Conservation (phyloP, 768 basidiomycete species). For the Pleurotus citrinopileatus region DNA sequence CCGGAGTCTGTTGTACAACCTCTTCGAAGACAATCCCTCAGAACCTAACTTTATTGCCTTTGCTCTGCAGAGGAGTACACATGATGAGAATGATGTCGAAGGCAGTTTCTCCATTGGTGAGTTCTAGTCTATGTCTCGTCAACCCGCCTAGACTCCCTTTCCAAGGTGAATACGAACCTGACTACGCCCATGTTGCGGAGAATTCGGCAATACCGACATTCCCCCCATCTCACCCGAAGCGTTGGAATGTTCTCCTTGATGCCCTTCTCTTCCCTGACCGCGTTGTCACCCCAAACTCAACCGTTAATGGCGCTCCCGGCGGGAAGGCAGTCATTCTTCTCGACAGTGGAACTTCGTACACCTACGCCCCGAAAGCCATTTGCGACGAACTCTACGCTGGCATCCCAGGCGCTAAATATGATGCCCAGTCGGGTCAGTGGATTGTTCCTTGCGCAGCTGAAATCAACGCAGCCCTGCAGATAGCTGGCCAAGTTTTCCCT, state of each 20-base stretch:
- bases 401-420: slow-evolving; percentile 60
- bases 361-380: slow-evolving; percentile 66
- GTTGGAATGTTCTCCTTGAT: slow-evolving; percentile 80
- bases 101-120: slow-evolving; percentile 74
- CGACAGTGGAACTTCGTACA: slow-evolving; percentile 81
- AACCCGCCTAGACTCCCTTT: slow-evolving; percentile 1
- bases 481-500: slow-evolving; percentile 70
- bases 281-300: slow-evolving; percentile 49
- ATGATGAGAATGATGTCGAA: slow-evolving; percentile 50
- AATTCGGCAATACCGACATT: slow-evolving; percentile 67
- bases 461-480: slow-evolving; percentile 76
- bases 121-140: slow-evolving; percentile 14
- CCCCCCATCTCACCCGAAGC: slow-evolving; percentile 57
- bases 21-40: slow-evolving; percentile 63
- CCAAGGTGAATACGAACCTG: slow-evolving; percentile 64
- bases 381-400: slow-evolving; percentile 68
- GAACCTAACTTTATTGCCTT: slow-evolving; percentile 84
- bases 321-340: slow-evolving; percentile 74
- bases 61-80: slow-evolving; percentile 59
- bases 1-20: slow-evolving; percentile 70
- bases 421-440: slow-evolving; percentile 58
- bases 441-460: slow-evolving; percentile 70
- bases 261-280: slow-evolving; percentile 60
- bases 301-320: slow-evolving; percentile 53
- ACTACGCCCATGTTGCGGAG: slow-evolving; percentile 58